Percentiles rank a stretch among this genome's conserved stretches.
Conservation (phyloP, 1,284 basidiomycete species). For the Heterobasidion irregulare region DNA sequence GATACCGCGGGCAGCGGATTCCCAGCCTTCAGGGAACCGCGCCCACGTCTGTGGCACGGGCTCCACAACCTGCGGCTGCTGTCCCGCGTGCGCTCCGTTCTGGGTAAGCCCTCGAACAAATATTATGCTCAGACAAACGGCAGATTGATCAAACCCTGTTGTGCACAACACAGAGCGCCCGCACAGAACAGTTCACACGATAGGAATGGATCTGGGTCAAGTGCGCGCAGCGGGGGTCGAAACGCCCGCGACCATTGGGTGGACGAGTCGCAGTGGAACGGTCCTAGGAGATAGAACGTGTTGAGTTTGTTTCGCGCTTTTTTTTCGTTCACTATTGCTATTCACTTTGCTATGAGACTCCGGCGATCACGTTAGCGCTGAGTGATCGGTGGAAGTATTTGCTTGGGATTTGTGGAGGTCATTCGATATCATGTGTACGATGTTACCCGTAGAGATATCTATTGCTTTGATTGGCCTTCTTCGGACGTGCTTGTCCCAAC, state of each 20-base stretch:
- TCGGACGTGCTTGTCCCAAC: too few species aligned
- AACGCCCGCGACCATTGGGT: constrained; percentile 1
- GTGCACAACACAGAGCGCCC: background rate
- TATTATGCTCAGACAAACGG: background rate
- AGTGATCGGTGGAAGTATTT: too few species aligned
- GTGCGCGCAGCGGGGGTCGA: background rate
- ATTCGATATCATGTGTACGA: background rate
- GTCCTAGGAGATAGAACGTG: background rate
- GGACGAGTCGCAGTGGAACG: constrained; percentile 4
- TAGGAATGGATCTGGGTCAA: background rate
- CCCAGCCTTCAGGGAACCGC: background rate
- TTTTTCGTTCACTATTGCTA: background rate
- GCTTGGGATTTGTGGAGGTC: too few species aligned
- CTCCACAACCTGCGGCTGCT: background rate
- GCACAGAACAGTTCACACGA: background rate
- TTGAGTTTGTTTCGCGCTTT: background rate
- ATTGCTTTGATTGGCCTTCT: background rate
- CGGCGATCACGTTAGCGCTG: too few species aligned
- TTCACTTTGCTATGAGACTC: too few species aligned
- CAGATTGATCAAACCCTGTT: background rate
- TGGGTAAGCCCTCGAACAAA: background rate
- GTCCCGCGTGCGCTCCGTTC: too few species aligned
- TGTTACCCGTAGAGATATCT: background rate
- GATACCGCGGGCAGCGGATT: background rate
- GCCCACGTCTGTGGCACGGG: background rate